Conservation (phyloP, 345 rosid species). For the Xanthoceras sorbifolium region DNA sequence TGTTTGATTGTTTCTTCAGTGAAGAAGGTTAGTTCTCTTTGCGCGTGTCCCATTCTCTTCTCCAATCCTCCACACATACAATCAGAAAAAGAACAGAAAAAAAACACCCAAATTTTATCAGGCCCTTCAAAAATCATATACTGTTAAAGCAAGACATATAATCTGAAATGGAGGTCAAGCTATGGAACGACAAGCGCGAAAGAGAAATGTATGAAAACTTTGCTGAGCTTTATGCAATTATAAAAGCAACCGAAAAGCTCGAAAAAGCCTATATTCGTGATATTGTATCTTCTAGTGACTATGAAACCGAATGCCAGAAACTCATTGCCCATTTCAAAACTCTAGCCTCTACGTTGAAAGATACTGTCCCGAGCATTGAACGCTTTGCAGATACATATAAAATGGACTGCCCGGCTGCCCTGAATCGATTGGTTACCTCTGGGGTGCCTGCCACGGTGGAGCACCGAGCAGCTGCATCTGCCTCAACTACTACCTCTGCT, state of each 20-base stretch:
- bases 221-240: constrained; percentile 92
- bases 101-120: not conserved
- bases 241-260: constrained; percentile 95
- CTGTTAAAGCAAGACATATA: not conserved
- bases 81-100: not conserved
- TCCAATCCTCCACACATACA: constrained; percentile 49
- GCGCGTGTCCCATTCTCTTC: constrained; percentile 99
- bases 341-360: constrained; percentile 70
- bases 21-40: constrained; percentile 50
- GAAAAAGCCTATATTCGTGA: constrained; percentile 93
- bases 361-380: constrained; percentile 77
- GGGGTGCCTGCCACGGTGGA: constrained; percentile 97
- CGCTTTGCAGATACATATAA: constrained; percentile 90
- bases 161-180: constrained; percentile 80
- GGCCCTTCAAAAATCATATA: not conserved
- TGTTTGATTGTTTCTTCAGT: constrained; percentile 30
- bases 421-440: constrained; percentile 78
- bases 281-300: constrained; percentile 67
- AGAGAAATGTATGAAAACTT: constrained; percentile 97
- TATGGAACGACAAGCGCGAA: constrained; percentile 96
- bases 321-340: constrained; percentile 95
- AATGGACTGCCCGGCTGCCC: constrained; percentile 93
- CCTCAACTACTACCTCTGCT: constrained; percentile 72
- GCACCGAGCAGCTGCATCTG: constrained; percentile 70
- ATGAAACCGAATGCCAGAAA: constrained; percentile 86